Evolutionary conservation across 495 filamentous ascomycete genomes (phyloP).

Genomic region (Monascus purpureus): DNA sequence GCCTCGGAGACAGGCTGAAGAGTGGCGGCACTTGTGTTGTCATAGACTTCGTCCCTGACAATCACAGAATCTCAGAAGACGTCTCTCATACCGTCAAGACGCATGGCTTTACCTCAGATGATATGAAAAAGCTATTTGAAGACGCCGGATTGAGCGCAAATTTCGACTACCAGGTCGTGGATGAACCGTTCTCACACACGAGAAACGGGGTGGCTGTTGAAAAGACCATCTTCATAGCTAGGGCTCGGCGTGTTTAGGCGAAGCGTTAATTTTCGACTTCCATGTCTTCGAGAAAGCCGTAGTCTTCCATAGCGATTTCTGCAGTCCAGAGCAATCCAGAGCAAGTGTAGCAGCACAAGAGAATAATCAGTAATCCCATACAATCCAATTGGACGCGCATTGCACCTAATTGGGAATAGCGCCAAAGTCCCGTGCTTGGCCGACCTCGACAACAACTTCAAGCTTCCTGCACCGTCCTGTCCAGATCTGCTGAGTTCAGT

Average conservation of each 20-base stretch:
- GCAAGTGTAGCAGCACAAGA: too few species aligned
- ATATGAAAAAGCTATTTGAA: constrained; percentile 38
- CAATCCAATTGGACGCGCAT: too few species aligned
- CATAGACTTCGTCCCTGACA: constrained; percentile 43
- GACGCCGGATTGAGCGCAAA: constrained; percentile 31
- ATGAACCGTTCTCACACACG: constrained; percentile 15
- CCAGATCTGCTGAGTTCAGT: background rate
- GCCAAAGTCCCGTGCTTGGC: constrained; percentile 26
- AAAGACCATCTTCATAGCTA: constrained; percentile 24
- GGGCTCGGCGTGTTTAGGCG: constrained; percentile 13
- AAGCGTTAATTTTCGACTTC: background rate
- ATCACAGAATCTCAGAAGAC: constrained; percentile 14
- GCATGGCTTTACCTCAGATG: constrained; percentile 42
- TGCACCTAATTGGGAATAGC: constrained; percentile 27
- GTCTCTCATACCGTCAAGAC: constrained; percentile 33
- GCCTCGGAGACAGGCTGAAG: constrained; percentile 44
- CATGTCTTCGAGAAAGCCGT: too few species aligned
- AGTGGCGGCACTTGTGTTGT: constrained; percentile 51
- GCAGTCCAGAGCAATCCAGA: too few species aligned
- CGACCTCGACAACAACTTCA: constrained; percentile 13
- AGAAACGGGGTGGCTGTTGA: constrained; percentile 11
- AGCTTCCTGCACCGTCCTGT: background rate
- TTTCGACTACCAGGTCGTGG: constrained; percentile 26
- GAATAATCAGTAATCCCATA: too few species aligned
- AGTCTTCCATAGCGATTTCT: too few species aligned